Conservation (phyloP, 2,329 filamentous ascomycete genomes). For the Cryphonectria japonica region DNA sequence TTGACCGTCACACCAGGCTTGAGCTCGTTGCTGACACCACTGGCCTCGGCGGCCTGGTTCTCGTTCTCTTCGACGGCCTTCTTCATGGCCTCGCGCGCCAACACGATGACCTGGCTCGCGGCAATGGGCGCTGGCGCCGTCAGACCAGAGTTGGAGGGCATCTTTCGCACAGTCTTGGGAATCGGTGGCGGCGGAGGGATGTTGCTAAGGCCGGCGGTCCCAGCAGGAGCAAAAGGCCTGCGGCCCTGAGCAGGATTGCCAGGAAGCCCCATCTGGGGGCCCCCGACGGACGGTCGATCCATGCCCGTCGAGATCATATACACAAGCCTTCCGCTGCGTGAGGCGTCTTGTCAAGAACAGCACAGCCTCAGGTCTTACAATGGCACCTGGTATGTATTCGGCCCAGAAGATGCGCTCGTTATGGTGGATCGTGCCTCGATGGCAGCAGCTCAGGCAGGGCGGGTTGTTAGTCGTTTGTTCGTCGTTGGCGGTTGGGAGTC, state of each 20-base stretch:
- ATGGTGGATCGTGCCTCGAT: background rate
- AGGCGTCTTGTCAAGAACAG: conserved; percentile 9
- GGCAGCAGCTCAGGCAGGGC: background rate
- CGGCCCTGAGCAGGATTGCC: conserved; percentile 43
- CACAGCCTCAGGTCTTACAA: conserved; percentile 2
- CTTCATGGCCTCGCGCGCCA: conserved; percentile 70
- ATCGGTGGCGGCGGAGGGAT: conserved; percentile 51
- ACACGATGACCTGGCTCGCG: conserved; percentile 65
- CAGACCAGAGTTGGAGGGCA: conserved; percentile 51
- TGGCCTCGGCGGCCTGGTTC: conserved; percentile 64
- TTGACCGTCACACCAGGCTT: conserved; percentile 78
- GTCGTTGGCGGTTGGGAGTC: background rate
- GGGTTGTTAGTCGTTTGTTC: background rate
- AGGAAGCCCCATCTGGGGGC: conserved; percentile 38
- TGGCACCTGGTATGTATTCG: conserved; percentile 15
- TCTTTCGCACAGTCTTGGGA: conserved; percentile 49
- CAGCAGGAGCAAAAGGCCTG: conserved; percentile 36
- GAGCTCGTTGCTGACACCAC: conserved; percentile 61
- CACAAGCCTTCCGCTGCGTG: conserved; percentile 8
- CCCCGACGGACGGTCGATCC: conserved; percentile 35
- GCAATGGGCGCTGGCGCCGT: conserved; percentile 58
- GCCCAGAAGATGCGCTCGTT: conserved; percentile 14
- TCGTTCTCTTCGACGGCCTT: conserved; percentile 68
- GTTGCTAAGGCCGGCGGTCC: conserved; percentile 39
- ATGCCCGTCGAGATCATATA: conserved; percentile 27